Evolutionary conservation across 2,329 filamentous ascomycete genomes (phyloP).

Genomic region (Lachnellula arida): DNA sequence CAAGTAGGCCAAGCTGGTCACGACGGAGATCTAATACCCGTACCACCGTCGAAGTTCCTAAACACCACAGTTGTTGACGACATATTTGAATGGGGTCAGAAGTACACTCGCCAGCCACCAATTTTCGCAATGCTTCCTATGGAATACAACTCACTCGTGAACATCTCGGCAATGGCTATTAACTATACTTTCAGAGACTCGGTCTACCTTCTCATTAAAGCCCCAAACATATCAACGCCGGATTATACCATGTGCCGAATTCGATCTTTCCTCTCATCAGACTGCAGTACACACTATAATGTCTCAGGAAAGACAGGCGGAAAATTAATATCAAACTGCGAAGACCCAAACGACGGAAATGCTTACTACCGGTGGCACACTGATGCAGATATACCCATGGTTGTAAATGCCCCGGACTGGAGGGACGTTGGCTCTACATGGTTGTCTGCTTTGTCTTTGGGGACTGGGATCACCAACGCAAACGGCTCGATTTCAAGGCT

Average conservation of each 20-base stretch:
- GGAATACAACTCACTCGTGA: constrained; percentile 62
- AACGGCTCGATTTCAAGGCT: constrained; percentile 57
- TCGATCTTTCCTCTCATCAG: constrained; percentile 55
- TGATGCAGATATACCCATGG: constrained; percentile 30
- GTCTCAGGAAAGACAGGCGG: constrained; percentile 54
- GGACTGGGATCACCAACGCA: constrained; percentile 48
- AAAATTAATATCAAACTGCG: constrained; percentile 56
- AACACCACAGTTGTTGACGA: constrained; percentile 62
- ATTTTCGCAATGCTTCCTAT: constrained; percentile 52
- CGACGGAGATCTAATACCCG: constrained; percentile 35
- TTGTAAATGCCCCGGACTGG: constrained; percentile 44
- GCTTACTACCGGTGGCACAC: constrained; percentile 47
- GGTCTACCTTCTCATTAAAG: constrained; percentile 62
- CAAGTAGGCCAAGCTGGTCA: constrained; percentile 29
- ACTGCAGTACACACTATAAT: constrained; percentile 61
- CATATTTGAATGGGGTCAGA: constrained; percentile 61
- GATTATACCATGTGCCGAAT: constrained; percentile 66
- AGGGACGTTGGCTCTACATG: constrained; percentile 50
- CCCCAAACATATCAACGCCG: constrained; percentile 21
- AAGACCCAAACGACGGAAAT: constrained; percentile 48
- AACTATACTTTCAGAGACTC: constrained; percentile 35
- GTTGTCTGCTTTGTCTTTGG: constrained; percentile 51
- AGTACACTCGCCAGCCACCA: constrained; percentile 47
- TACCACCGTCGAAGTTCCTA: constrained; percentile 36
- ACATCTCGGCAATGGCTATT: constrained; percentile 41